phyloP scores from a whole-genome alignment of 805 yeast genomes.

The Starmerella vaccinii region DNA sequence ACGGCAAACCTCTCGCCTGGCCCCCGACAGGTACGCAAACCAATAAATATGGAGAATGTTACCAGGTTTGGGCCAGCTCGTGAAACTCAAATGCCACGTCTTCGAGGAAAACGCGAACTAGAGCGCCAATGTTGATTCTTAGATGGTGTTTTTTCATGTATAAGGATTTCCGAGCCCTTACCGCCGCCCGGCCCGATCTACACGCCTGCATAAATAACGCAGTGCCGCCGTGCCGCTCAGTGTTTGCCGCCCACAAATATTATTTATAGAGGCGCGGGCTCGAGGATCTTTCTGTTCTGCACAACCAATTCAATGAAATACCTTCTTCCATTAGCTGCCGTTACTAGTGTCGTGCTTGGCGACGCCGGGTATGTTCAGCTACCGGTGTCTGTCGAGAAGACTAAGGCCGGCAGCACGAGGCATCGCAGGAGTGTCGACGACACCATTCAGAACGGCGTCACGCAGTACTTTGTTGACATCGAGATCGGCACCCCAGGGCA shows the following conservation, averaged over 20 bases:
- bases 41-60: too few species aligned
- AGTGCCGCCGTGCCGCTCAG: not conserved
- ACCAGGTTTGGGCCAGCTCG: too few species aligned
- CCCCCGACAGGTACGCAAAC: too few species aligned
- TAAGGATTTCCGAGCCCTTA: too few species aligned
- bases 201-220: not conserved
- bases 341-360: not conserved
- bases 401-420: not conserved
- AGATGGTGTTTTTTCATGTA: too few species aligned
- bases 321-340: not conserved
- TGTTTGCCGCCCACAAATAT: not conserved
- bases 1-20: too few species aligned
- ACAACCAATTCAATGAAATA: not conserved
- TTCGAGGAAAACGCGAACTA: too few species aligned
- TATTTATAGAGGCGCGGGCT: not conserved
- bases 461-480: slow-evolving; percentile 8
- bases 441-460: not conserved
- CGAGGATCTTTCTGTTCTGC: too few species aligned
- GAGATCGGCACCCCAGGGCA: slow-evolving; percentile 49
- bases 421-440: not conserved
- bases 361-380: not conserved
- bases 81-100: too few species aligned
- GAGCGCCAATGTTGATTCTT: too few species aligned
- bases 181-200: too few species aligned
- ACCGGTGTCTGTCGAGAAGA: not conserved